Conservation (phyloP, 495 filamentous ascomycete species). For the Lasiosphaeria miniovina region DNA sequence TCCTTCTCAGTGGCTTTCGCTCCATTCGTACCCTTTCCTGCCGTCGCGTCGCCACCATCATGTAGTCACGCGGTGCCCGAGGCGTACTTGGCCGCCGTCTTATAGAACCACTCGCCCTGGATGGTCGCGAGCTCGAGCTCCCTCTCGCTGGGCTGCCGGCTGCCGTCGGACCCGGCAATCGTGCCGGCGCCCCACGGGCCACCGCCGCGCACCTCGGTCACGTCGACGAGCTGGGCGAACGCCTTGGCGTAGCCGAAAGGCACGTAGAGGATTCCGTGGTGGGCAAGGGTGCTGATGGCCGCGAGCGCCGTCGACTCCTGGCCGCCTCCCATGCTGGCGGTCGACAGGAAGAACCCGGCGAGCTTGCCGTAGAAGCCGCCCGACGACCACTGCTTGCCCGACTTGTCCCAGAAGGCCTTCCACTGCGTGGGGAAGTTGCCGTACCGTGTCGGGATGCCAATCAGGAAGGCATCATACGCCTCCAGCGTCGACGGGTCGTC, state of each 20-base stretch:
- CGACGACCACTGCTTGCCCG: slow-evolving; percentile 66
- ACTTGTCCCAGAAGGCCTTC: slow-evolving; percentile 87
- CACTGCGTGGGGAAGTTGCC: slow-evolving; percentile 98
- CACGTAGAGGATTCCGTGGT: slow-evolving; percentile 95
- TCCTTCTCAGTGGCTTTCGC: not conserved
- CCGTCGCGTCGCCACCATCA: slow-evolving; percentile 44
- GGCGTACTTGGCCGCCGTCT: slow-evolving; percentile 66
- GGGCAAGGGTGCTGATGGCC: slow-evolving; percentile 80
- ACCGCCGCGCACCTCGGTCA: slow-evolving; percentile 78
- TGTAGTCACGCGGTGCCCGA: slow-evolving; percentile 72
- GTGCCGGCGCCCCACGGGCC: slow-evolving; percentile 93
- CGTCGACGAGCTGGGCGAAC: slow-evolving; percentile 64
- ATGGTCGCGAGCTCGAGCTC: slow-evolving; percentile 75
- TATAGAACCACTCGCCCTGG: slow-evolving; percentile 87
- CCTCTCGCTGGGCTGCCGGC: slow-evolving; percentile 67
- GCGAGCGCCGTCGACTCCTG: slow-evolving; percentile 86
- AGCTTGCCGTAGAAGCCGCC: slow-evolving; percentile 88
- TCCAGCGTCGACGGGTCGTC: slow-evolving; percentile 62
- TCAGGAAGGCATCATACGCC: slow-evolving; percentile 83
- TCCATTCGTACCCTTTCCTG: slow-evolving; percentile 14
- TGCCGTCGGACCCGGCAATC: slow-evolving; percentile 76
- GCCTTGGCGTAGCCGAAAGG: slow-evolving; percentile 87
- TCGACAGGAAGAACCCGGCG: slow-evolving; percentile 87
- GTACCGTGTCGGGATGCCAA: slow-evolving; percentile 97
- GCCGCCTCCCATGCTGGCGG: slow-evolving; percentile 78